Evolutionary conservation across 106 monocot genomes (phyloP).

Genomic region (Hemerocallis citrina): DNA sequence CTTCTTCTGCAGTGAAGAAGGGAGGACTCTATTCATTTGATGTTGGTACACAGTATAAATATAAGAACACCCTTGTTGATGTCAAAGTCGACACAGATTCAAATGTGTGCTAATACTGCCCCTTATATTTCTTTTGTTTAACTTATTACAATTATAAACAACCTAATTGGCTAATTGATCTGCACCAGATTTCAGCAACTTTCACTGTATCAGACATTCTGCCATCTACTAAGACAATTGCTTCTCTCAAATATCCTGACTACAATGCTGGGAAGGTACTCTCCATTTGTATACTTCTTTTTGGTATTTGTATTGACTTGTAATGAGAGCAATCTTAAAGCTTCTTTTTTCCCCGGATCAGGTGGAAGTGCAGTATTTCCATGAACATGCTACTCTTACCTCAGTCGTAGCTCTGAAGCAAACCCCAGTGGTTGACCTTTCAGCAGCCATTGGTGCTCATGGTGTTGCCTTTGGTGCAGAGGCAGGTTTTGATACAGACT

Average conservation of each 20-base stretch:
- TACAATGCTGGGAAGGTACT: constrained; percentile 85
- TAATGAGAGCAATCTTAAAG: neutral
- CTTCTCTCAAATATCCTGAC: constrained; percentile 71
- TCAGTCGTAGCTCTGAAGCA: constrained; percentile 58
- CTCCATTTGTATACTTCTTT: neutral
- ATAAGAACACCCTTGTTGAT: constrained; percentile 69
- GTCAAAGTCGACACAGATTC: constrained; percentile 87
- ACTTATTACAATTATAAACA: too few species aligned
- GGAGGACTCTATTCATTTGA: constrained; percentile 82
- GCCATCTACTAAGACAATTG: constrained; percentile 68
- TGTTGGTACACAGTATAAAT: constrained; percentile 69
- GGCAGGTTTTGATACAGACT: constrained; percentile 70
- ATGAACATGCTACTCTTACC: constrained; percentile 76
- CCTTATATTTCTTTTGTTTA: neutral
- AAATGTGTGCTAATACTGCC: constrained; percentile 39
- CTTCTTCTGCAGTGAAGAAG: constrained; percentile 85
- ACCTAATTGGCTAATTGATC: neutral
- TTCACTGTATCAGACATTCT: constrained; percentile 53
- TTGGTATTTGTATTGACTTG: neutral
- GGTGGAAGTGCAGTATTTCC: constrained; percentile 92
- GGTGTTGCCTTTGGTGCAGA: constrained; percentile 81
- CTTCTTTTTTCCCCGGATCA: constrained; percentile 12
- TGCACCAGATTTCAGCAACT: constrained; percentile 58
- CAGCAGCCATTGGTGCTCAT: constrained; percentile 68
- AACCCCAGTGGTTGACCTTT: constrained; percentile 64